phyloP scores from a whole-genome alignment of 345 rosid genomes.

The Syzygium aromaticum region DNA sequence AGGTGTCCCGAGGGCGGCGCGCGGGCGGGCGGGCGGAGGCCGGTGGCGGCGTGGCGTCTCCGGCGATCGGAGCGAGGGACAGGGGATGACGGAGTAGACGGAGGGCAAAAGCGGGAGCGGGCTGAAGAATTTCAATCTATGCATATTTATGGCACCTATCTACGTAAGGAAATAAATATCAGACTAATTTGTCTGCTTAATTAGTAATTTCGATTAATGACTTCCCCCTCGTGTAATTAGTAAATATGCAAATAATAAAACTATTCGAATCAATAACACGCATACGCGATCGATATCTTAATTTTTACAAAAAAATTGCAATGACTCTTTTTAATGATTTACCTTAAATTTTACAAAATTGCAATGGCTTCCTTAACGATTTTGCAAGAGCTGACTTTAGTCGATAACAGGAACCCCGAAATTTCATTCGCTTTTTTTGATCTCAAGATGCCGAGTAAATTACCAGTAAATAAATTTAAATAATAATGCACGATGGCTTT shows the following conservation, averaged over 20 bases:
- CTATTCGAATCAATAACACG: no score
- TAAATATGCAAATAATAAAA: background rate
- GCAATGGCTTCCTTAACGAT: background rate
- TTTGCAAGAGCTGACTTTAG: no score
- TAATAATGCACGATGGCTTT: accelerated
- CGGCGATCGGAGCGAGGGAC: background rate
- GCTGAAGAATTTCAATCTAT: background rate
- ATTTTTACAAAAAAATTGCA: background rate
- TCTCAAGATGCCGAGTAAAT: accelerated
- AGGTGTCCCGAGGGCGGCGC: background rate
- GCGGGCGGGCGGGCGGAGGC: background rate
- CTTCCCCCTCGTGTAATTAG: background rate
- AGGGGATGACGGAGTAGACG: background rate
- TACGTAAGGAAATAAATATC: no score
- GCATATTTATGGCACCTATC: background rate
- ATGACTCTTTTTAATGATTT: background rate
- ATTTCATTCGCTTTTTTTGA: accelerated
- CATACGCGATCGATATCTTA: background rate
- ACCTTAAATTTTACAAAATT: background rate
- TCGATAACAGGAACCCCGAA: accelerated
- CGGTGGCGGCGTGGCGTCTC: background rate
- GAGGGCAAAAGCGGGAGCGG: background rate
- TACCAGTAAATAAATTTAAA: accelerated
- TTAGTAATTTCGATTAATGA: background rate
- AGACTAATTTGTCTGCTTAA: background rate